phyloP scores from a whole-genome alignment of 306 rosid species.

The Myrica gale region DNA sequence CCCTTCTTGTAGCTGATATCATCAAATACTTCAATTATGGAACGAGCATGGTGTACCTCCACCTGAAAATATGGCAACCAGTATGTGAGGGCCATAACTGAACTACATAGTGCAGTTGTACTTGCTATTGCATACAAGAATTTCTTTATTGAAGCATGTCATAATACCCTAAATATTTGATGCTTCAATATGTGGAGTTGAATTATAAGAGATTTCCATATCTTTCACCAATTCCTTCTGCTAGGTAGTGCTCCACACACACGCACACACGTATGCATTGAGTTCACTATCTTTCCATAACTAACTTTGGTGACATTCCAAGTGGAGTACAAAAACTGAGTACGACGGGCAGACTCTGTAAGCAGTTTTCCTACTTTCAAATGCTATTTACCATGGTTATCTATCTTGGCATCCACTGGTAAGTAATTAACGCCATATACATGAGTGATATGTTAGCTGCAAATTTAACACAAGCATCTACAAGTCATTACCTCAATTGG shows the following conservation, averaged over 20 bases:
- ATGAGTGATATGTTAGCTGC: neutral
- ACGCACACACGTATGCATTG: neutral
- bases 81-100: neutral
- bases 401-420: neutral
- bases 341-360: neutral
- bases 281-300: neutral
- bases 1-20: constrained; percentile 62
- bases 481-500: constrained; percentile 50
- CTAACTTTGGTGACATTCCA: neutral
- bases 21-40: constrained; percentile 51
- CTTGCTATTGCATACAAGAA: neutral
- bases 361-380: neutral
- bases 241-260: neutral
- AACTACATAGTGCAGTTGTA: constrained; percentile 5
- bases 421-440: neutral
- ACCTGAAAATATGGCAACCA: constrained; percentile 43
- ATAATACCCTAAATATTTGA: neutral
- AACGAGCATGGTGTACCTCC: constrained; percentile 52
- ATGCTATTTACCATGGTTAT: constrained; percentile 3
- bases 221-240: neutral
- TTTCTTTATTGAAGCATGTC: neutral
- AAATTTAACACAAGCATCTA: neutral
- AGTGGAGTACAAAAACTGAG: neutral
- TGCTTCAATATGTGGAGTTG: neutral
- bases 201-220: neutral